phyloP scores from a whole-genome alignment of 352 stramenopile genomes.

The Globisporangium recalcitrans region DNA sequence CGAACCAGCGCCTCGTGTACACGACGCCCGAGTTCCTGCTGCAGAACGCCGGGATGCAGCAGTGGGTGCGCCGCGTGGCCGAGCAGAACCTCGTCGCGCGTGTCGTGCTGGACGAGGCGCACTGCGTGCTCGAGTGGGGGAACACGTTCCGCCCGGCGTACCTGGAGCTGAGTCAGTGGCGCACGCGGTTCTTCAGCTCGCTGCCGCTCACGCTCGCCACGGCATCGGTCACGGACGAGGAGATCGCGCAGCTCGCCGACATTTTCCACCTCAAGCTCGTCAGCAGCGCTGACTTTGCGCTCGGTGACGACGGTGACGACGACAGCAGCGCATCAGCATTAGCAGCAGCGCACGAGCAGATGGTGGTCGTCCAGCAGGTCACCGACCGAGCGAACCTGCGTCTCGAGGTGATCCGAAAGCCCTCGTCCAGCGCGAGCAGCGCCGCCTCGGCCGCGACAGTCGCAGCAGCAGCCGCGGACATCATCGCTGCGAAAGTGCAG shows the following conservation, averaged over 20 bases:
- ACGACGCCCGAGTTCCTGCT: slow-evolving; percentile 78
- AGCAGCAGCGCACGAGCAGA: slow-evolving; percentile 14
- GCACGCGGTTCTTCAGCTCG: slow-evolving; percentile 31
- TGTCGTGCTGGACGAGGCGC: slow-evolving; percentile 74
- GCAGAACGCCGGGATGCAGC: slow-evolving; percentile 52
- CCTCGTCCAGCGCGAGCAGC: neutral
- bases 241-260: slow-evolving; percentile 44
- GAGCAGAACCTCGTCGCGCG: slow-evolving; percentile 29
- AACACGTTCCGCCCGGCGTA: slow-evolving; percentile 73
- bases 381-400: slow-evolving; percentile 57
- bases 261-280: slow-evolving; percentile 39
- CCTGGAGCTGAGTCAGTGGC: slow-evolving; percentile 57
- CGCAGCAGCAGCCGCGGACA: slow-evolving; percentile 22
- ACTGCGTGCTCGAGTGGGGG: slow-evolving; percentile 79
- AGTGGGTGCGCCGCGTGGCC: slow-evolving; percentile 30
- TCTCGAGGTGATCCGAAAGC: slow-evolving; percentile 57
- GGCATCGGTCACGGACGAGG: slow-evolving; percentile 61
- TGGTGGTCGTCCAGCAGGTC: slow-evolving; percentile 65
- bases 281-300: neutral
- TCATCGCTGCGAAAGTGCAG: slow-evolving; percentile 36
- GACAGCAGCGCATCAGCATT: neutral
- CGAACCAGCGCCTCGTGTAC: slow-evolving; percentile 59
- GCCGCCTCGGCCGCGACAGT: neutral
- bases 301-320: neutral
- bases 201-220: slow-evolving; percentile 69